Conservation (phyloP, 2,329 filamentous ascomycete genomes). For the Didymella glomerata region DNA sequence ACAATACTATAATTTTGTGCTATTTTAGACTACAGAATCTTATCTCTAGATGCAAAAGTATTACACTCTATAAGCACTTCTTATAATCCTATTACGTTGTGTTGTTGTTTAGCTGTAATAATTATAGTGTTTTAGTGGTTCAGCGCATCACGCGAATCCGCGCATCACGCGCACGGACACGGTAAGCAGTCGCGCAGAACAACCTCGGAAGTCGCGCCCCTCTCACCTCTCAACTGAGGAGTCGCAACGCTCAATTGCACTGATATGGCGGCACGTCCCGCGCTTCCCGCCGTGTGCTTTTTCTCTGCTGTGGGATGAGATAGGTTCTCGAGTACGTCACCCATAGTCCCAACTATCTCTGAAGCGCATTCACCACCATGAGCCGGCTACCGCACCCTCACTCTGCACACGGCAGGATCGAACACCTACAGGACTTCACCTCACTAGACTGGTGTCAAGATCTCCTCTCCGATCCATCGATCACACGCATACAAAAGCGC, state of each 20-base stretch:
- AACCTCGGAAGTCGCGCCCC: conserved; percentile 18
- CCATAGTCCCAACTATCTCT: neutral
- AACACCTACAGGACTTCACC: conserved; percentile 41
- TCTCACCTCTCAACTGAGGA: conserved; percentile 14
- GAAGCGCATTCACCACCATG: neutral
- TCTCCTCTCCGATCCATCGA: conserved; percentile 34
- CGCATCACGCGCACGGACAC: too few species aligned
- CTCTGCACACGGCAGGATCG: conserved; percentile 19
- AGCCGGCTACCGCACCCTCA: conserved; percentile 15
- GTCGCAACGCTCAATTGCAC: conserved; percentile 7
- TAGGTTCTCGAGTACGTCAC: too few species aligned
- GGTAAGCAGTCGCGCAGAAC: neutral
- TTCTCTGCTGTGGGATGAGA: neutral
- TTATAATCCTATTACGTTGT: too few species aligned
- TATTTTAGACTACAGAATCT: too few species aligned
- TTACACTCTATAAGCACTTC: too few species aligned
- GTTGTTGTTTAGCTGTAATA: too few species aligned
- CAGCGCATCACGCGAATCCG: too few species aligned
- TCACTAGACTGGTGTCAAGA: conserved; percentile 36
- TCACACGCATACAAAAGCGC: conserved; percentile 33
- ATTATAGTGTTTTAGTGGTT: too few species aligned
- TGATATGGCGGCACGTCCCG: neutral
- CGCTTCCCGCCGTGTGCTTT: too few species aligned
- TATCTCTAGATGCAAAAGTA: too few species aligned
- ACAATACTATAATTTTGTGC: too few species aligned